Evolutionary conservation across 257 asterid genomes (phyloP), one percentile per base, ranked within the genome.

Genomic region (Solanum sparsipilum): DNA sequence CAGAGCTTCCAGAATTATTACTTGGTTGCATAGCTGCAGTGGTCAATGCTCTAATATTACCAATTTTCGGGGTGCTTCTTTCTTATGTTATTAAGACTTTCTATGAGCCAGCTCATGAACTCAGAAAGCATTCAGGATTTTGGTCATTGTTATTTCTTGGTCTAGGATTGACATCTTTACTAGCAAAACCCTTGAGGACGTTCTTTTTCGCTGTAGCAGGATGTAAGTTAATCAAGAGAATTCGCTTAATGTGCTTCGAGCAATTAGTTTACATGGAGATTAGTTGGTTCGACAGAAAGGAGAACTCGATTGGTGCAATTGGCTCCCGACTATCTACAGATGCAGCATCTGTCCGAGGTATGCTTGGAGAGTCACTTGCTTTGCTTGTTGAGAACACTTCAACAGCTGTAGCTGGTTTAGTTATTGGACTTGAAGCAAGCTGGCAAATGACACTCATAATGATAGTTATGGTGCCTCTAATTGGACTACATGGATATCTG

Each of bases 351-450:
- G 76, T 93, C 89, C 96, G 98, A 31, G 98, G 96, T 39, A 88
- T 96, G 67, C 98, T 96, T 32, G 99, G 99, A 44, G 99, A 96
- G 88, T 95, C 99, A 29, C 93, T 95, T 41, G 99, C 98, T 9
- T 98, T 95, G 89, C 13, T 96, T 90, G 96, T 95, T 18, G 98
- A 96, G 89, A 97, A 94, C 85, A 89, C 94, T 3, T 84, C 99
- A 15, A 91, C 99, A 11, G 93, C 94, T 21, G 29, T 86, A 6
- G 93, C 94, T 5, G 98, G 98, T 67, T 58, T 96, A 86, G 93
- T 85, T 46, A 93, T 96, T 60, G 99, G 98, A 23, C 94, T 96
- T n/a, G 20, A 75, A 5, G 95, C 98, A 60, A 88, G 93, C 89
- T 96, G 98, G 98, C 95, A 94, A 88, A 34, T 96, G 94, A 91